Base-by-base conservation (phyloP, 192 early-diverging fungal species). In the Backusella morwellensis region DNA sequence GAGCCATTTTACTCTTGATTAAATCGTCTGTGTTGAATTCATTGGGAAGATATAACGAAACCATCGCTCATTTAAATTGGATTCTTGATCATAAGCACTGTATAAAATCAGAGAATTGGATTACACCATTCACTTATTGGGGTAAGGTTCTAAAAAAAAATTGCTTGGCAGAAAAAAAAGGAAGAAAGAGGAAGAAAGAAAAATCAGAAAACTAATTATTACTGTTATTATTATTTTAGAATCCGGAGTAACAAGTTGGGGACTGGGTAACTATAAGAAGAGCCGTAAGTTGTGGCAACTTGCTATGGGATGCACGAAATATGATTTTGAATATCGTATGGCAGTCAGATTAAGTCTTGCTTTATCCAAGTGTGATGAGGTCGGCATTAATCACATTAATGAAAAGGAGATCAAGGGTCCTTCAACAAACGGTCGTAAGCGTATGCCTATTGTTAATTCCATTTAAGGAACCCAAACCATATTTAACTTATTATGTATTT, bases 81-180 rank as follows among this genome's bases (percentile, higher is more conserved):
- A 83, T 89, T 23, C 50, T 88, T 35, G 88, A 87, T 40, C 81
- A 85, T 32, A 71, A 82, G 17, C 70, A 78, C 11, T 78, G 75
- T 21, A 77, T 88, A 52, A 69, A 76, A n/a, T 77, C 84, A 1
- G 86, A 89, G 36, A 83, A 79, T 14, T 89, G 86, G 86, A 82
- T 87, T 35, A 68, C 84, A 21, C 88, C 88, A 35, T 89, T 89
- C 72, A 81, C 86, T 5, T 88, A 84, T 56, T 89, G 88, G 86
- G 76, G 76, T 77, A 77, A 77, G 40, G 1, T 14, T 50, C 7
- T 14, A 42, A 36, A 4, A 8, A 4, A 59, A 5, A 47, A 29
- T 26, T 26, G 9, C 36, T 41, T 70, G 23, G 47, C 15, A 19
- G 6, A 26, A 35, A 38, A 7, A 35, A 14, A 29, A 15, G 3